Base-by-base conservation (phyloP, 768 basidiomycete genomes). In the Asterophora lycoperdoides region DNA sequence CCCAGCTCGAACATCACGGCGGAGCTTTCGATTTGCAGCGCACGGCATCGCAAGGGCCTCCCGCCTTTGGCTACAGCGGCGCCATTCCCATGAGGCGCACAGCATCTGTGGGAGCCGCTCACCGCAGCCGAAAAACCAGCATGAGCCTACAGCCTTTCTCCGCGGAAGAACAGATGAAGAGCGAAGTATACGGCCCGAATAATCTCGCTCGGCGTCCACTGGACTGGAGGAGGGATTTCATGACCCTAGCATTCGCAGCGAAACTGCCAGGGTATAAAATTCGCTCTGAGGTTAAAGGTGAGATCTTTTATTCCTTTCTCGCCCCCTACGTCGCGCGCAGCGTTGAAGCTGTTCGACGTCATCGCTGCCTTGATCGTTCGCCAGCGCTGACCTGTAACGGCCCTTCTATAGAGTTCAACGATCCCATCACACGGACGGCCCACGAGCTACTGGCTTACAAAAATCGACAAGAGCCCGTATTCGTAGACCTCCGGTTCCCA, bases 401-500 rank as follows among this genome's bases (percentile, higher is more conserved):
- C 5, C 37, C 10, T 28, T 30, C 19, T 32, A 17, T 43, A 59
- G 58, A 59, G 45, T 59, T 51, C 50, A 29, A 32, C 29, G 73
- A 74, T 52, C 46, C 62, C 0, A 49, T 61, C 2, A 66, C 63
- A 30, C 66, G 71, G 2, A 52, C 35, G 0, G 54, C 68, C 1
- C 64, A 69, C 35, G 60, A 65, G 0, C 60, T 69, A 4, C 55
- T 74, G 2, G 51, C 54, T 1, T 69, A 62, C 51, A 53, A 57
- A 8, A 49, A 62, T 8, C 36, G 58, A 1, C 54, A 64, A 13
- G 69, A 76, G 0, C 66, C 75, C 3, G 61, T 80, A 20, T 62
- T 67, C 46, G 72, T 72, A 57, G 81, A 86, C 61, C 60, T 86
- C 13, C 79, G 81, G 13, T 57, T 57, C 1, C 61, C 70, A 15